Percentiles rank a stretch among this genome's conserved stretches.
Conservation (phyloP, 345 rosid species). For the Anastatica hierochuntica region DNA sequence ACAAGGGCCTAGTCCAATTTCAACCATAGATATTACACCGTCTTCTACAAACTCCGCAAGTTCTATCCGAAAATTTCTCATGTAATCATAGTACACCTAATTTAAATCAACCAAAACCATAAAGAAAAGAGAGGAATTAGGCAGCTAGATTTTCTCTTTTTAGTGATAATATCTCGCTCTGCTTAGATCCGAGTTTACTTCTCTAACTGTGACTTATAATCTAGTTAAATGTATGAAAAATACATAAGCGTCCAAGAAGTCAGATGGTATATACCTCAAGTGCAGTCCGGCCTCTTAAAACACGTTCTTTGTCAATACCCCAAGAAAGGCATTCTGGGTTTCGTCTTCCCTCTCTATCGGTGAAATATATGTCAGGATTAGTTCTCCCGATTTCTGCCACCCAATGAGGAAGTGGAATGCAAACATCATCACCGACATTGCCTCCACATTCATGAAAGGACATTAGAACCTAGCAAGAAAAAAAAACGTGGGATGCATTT, state of each 20-base stretch:
- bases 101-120: neutral
- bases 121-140: too few species aligned
- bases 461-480: conserved; percentile 68
- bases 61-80: conserved; percentile 93
- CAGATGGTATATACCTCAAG: conserved; percentile 62
- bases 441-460: conserved; percentile 99
- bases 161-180: too few species aligned
- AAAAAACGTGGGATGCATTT: neutral
- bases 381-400: conserved; percentile 87
- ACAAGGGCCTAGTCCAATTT: conserved; percentile 92
- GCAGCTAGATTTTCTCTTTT: too few species aligned
- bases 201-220: too few species aligned
- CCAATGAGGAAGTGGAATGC: conserved; percentile 97
- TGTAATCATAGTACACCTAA: conserved; percentile 94
- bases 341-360: conserved; percentile 94
- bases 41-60: conserved; percentile 63
- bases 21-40: conserved; percentile 67
- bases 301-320: conserved; percentile 94
- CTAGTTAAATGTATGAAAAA: too few species aligned
- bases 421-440: conserved; percentile 95
- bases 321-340: conserved; percentile 97
- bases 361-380: conserved; percentile 88
- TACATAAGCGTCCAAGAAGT: too few species aligned
- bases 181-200: too few species aligned
- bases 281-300: conserved; percentile 87